Percentiles rank a stretch among this genome's conserved stretches.
These are phyloP conservation scores for Penicillium occitanis DNA, from an alignment of 2,329 filamentous ascomycete genomes.

Conservation along the genomic window DNA sequence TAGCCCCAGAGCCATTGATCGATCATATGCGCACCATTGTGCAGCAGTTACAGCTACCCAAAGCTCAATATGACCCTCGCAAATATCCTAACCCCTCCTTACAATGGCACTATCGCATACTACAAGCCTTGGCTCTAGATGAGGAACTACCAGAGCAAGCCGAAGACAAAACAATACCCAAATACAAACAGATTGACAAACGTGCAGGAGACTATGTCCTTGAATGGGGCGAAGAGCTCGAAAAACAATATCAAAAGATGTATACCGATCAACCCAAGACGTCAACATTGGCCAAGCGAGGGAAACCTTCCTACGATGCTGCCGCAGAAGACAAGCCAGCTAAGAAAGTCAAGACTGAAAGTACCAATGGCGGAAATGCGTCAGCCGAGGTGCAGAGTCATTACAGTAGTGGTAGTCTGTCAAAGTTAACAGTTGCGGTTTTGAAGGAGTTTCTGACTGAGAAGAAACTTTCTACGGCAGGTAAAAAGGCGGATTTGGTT, in stretches of 20 bases:
- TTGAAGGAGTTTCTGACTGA: slow-evolving; percentile 50
- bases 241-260: slow-evolving; percentile 55
- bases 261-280: slow-evolving; percentile 44
- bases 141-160: slow-evolving; percentile 77
- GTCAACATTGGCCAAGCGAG: slow-evolving; percentile 51
- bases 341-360: slow-evolving; percentile 51
- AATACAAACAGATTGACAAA: slow-evolving; percentile 85
- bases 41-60: slow-evolving; percentile 84
- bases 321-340: slow-evolving; percentile 33
- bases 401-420: slow-evolving; percentile 45
- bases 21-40: slow-evolving; percentile 80
- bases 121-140: slow-evolving; percentile 87
- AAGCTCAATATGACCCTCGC: slow-evolving; percentile 75
- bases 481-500: slow-evolving; percentile 54
- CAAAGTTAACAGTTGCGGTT: slow-evolving; percentile 49
- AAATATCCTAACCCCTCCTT: slow-evolving; percentile 90
- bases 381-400: slow-evolving; percentile 40
- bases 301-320: slow-evolving; percentile 25
- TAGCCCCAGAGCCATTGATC: slow-evolving; percentile 68
- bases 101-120: slow-evolving; percentile 95
- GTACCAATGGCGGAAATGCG: slow-evolving; percentile 29
- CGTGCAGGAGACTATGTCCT: slow-evolving; percentile 75
- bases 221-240: slow-evolving; percentile 71
- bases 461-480: slow-evolving; percentile 44
- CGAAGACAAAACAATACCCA: slow-evolving; percentile 79